Evolutionary conservation across 257 asterid species (phyloP).

Genomic region (Thymus mandschuricus): DNA sequence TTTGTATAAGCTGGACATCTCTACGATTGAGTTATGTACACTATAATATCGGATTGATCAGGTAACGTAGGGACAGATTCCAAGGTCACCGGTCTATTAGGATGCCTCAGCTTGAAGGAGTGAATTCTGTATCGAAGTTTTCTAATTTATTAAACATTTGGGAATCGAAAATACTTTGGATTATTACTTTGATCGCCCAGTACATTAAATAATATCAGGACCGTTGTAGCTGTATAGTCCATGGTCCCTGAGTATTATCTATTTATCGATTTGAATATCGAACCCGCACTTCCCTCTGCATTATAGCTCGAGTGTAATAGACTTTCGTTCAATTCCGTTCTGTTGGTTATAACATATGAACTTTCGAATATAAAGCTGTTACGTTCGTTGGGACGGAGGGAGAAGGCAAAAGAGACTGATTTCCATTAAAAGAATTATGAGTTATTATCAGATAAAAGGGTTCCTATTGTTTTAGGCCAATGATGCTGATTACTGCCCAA

Average conservation of each 20-base stretch:
- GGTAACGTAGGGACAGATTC: slow-evolving; percentile 51
- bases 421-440: slow-evolving; percentile 12
- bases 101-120: slow-evolving; percentile 60
- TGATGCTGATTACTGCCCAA: neutral
- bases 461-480: neutral
- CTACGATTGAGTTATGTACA: slow-evolving; percentile 31
- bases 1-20: slow-evolving; percentile 28
- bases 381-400: no score
- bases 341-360: no score
- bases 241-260: slow-evolving; percentile 1
- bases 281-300: neutral
- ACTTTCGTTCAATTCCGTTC: no score
- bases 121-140: slow-evolving; percentile 35
- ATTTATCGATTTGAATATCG: slow-evolving; percentile 17
- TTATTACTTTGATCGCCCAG: slow-evolving; percentile 22
- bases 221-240: slow-evolving; percentile 7
- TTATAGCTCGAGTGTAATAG: no score
- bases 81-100: slow-evolving; percentile 49
- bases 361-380: no score
- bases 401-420: neutral
- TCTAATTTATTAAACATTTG: slow-evolving; percentile 20
- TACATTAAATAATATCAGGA: neutral
- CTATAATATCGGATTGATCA: slow-evolving; percentile 32
- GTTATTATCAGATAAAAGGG: slow-evolving; percentile 3
- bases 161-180: slow-evolving; percentile 21